Base-by-base conservation (phyloP, 495 filamentous ascomycete genomes). In the Friedmanniomyces simplex region DNA sequence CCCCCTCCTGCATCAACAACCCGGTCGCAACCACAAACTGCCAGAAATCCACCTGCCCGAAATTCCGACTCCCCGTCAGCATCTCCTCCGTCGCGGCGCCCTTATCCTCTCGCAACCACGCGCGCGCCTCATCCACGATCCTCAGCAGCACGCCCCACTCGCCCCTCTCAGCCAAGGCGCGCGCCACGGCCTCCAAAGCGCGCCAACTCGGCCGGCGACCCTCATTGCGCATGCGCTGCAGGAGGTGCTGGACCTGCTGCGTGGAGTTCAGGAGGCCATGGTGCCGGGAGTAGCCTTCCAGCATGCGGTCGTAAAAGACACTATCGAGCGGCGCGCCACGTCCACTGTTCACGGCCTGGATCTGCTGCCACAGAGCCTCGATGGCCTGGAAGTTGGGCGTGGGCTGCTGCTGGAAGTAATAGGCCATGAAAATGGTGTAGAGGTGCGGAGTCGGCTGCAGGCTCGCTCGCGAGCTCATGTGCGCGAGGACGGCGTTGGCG, bases 401-500 rank as follows among this genome's bases (percentile, higher is more conserved):
- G 10, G 79, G 77, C n/a, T 65, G 14, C 47, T 58, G 73, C 3
- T 67, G 39, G 65, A 89, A 88, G 69, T 82, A 82, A 69, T 84
- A 71, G n/a, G 79, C 76, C n/a, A 84, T 64, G 8, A 91, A 73
- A 63, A 82, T 82, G 25, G 86, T 87, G 74, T 85, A 86, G 63
- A 88, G 76, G 53, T 85, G 77, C 5, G 76, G 62, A 2, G 75
- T 76, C 0, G 82, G 74, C 60, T 75, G 68, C 28, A 86, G 58
- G 10, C 74, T 73, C 25, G n/a, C 8, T 45, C 72, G 64, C 3
- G 51, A 42, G 59, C 69, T 68, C 72, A 91, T 85, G 63, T 84
- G 77, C 0, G 70, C 69, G 13, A 89, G 72, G 2, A 90, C 73
- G 16, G 70, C 73, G 39, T 77, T 75, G n/a, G 84, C 79, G 53